Evolutionary conservation across 169 alveolate genomes (phyloP), one percentile per base, ranked within the genome.

Genomic region (Cryptosporidium tyzzeri): DNA sequence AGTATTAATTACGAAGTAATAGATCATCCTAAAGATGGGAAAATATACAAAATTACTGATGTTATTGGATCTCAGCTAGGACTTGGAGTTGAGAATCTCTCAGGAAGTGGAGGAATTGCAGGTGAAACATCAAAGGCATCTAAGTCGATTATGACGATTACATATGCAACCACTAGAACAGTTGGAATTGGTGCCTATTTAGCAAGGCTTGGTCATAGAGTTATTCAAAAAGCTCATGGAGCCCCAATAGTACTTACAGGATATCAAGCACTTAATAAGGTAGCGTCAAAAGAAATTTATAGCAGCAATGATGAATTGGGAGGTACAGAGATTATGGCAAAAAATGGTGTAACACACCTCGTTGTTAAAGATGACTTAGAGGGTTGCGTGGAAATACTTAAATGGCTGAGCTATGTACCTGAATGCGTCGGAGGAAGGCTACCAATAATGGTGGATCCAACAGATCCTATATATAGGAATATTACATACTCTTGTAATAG

Each of bases 101-200:
- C 91, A 59, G 97, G 97, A 6, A 93, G 96, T 31, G 97, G 96
- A 45, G 85, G 92, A 71, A 95, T 95, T 33, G 97, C 97, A 31
- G 97, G 97, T 1, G 97, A 95, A 85, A 95, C 97, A 8, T 93
- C 96, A 67, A 93, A 93, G 51, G 96, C 97, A 21, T 94, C 95
- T 89, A 94, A 93, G 50, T 94, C 94, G 58, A 93, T 93, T 29
- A 92, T 95, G 91, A 95, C 97, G 3, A 91, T 95, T 53, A 92
- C 96, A 44, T 95, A 94, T 69, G 97, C 94, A 8, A 93, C 97
- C 6, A 96, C 97, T 10, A 86, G 97, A 23, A 92, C 96, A 21
- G 97, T 95, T 48, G 97, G 97, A 23, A 95, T 95, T 35, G 97
- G 97, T 3, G 97, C 97, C 5, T 95, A 95, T 73, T 61, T 95